phyloP scores from a whole-genome alignment of 441 rosid genomes.

The Flueggea neowawraea region DNA sequence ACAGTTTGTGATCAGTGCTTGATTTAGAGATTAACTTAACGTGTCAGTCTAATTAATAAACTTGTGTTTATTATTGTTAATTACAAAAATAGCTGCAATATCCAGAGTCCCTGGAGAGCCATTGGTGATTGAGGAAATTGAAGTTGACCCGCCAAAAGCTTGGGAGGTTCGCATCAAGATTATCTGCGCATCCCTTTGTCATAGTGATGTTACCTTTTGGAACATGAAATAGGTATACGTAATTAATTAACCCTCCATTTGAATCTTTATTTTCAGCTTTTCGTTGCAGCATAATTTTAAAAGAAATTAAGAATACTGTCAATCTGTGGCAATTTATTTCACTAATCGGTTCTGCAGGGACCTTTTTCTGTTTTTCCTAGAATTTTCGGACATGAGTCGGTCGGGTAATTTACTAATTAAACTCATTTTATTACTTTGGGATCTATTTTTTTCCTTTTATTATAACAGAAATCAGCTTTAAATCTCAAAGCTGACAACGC shows the following conservation, averaged over 20 bases:
- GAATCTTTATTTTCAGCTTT: no score
- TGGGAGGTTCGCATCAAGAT: slow-evolving; percentile 71
- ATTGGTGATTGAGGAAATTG: slow-evolving; percentile 56
- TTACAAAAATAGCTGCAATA: slow-evolving; percentile 43
- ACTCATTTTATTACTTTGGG: no score
- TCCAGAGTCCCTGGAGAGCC: slow-evolving; percentile 49
- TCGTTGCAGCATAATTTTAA: no score
- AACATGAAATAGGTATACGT: slow-evolving; percentile 26
- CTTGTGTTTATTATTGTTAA: no score
- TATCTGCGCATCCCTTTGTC: slow-evolving; percentile 69
- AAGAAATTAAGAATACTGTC: no score
- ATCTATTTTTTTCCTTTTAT: no score
- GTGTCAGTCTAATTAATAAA: neutral
- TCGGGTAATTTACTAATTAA: slow-evolving; percentile 33
- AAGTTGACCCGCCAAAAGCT: slow-evolving; percentile 73
- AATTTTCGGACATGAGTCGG: slow-evolving; percentile 71
- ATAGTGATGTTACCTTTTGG: slow-evolving; percentile 53
- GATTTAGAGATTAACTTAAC: neutral
- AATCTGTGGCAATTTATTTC: neutral
- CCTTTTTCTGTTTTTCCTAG: slow-evolving; percentile 44
- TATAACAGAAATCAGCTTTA: no score
- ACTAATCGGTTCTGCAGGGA: slow-evolving; percentile 23
- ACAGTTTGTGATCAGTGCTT: neutral
- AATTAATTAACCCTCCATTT: slow-evolving; percentile 4
- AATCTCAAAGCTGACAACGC: neutral